These are phyloP conservation scores for Heteromeles arbutifolia DNA, from an alignment of 306 rosid species.

Conservation along the genomic window DNA sequence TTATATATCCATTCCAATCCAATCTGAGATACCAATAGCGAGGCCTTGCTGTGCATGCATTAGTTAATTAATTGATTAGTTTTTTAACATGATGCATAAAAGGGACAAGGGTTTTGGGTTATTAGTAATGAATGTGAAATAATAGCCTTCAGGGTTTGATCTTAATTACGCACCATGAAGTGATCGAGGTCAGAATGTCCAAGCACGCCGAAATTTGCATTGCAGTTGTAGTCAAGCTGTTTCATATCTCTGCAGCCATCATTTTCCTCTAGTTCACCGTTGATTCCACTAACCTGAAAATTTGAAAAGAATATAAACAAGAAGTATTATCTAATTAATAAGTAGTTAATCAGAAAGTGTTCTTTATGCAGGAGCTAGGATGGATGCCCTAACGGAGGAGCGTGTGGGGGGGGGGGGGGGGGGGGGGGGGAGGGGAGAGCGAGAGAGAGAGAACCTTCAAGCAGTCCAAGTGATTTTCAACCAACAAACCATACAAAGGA, in stretches of 20 bases:
- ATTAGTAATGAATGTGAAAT: background rate
- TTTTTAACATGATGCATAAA: background rate
- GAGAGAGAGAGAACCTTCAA: conserved; percentile 47
- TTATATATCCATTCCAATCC: background rate
- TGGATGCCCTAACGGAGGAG: background rate
- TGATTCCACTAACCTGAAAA: conserved; percentile 23
- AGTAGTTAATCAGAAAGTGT: too few species aligned
- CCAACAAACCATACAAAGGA: conserved; percentile 55
- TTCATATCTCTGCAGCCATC: conserved; percentile 33
- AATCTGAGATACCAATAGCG: background rate
- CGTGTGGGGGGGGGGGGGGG: too few species aligned
- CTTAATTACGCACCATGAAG: conserved; percentile 56
- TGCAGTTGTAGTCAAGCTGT: conserved; percentile 24
- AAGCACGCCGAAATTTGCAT: conserved; percentile 12
- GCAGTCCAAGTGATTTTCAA: conserved; percentile 69
- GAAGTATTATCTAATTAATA: too few species aligned
- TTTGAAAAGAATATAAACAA: background rate
- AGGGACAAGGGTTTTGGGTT: background rate
- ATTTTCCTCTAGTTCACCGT: conserved; percentile 3
- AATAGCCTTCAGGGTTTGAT: background rate
- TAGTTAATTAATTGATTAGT: background rate
- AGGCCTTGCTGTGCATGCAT: background rate
- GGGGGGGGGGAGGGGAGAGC: background rate
- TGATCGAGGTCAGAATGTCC: conserved; percentile 67
- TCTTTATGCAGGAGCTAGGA: too few species aligned